Base-by-base conservation (phyloP, 2,329 filamentous ascomycete species). In the Phoma sp. region DNA sequence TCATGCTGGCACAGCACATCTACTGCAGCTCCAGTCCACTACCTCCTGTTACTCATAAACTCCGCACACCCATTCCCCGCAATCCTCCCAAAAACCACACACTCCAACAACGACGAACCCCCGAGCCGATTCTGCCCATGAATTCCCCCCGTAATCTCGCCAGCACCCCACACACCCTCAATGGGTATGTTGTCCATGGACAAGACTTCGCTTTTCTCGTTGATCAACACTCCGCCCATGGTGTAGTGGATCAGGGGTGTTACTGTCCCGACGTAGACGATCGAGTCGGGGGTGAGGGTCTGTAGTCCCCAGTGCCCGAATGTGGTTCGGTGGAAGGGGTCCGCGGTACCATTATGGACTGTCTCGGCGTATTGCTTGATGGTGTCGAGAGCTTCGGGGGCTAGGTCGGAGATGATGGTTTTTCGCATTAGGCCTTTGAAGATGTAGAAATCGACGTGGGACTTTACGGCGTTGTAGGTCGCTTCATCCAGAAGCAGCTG, bases 221-320 rank as follows among this genome's bases (percentile, higher is more conserved):
- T 82, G 60, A 88, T 84, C 2, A 82, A 76, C 0, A 82, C 85
- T 0, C 86, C 86, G 4, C 86, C 86, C 86, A 88, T 88, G 1
- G 86, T 88, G 62, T 88, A 88, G 64, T 88, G 86, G 2, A 85
- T 79, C 0, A 88, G 84, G 0, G 86, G 86, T 4, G 86, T 88
- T 1, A 88, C 84, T 1, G 70, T 78, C 0, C 85, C 86, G 0
- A 87, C 70, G 55, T 84, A 86, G 0, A 88, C 76, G 25, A 84
- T 78, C 4, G 82, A 78, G 0, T 86, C 82, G 0, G 77, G 71
- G 32, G 76, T 78, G 4, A 77, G 75, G 13, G 83, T 78, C 0
- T 70, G 72, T 15, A 88, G 65, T 1, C 60, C 74, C 86, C 86
- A 88, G 22, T 81, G 76, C 0, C 84, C 86, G 55, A 86, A 86